These are phyloP conservation scores for Colletotrichum sublineola DNA, from an alignment of 2,329 filamentous ascomycete genomes.

Conservation along the genomic window DNA sequence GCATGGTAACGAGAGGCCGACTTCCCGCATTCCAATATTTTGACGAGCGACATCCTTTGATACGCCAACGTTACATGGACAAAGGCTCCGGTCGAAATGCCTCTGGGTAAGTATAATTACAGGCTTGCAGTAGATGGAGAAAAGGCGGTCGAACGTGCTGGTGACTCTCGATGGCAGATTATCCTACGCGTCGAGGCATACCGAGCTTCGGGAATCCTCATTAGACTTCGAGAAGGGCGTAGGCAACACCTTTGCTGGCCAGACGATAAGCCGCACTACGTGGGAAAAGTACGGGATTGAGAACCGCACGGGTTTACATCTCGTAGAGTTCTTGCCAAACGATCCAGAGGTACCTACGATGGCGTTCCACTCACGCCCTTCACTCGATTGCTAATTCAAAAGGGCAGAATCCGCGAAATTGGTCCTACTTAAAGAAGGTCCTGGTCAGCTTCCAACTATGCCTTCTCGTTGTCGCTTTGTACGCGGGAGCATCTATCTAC, in stretches of 20 bases:
- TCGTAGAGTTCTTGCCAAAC: conserved; percentile 38
- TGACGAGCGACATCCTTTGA: conserved; percentile 30
- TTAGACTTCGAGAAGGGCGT: background rate
- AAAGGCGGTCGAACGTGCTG: background rate
- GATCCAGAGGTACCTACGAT: conserved; percentile 32
- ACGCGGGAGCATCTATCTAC: conserved; percentile 70
- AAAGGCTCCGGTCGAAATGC: background rate
- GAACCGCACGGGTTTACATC: conserved; percentile 9
- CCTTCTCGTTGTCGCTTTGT: conserved; percentile 55
- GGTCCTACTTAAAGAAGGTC: conserved; percentile 69
- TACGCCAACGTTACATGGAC: conserved; percentile 28
- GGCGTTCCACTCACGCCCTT: too few relatives aligned
- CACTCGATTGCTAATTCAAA: background rate
- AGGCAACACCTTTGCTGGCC: conserved; percentile 7
- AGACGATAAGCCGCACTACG: conserved; percentile 19
- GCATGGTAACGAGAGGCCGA: conserved; percentile 21
- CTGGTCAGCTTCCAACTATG: conserved; percentile 71
- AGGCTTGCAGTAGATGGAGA: too few relatives aligned
- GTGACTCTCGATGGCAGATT: background rate
- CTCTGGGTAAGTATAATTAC: background rate
- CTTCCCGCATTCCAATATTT: conserved; percentile 33
- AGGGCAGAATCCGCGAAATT: conserved; percentile 82
- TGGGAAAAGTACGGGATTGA: conserved; percentile 24
- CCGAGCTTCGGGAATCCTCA: background rate
- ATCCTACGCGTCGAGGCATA: conserved; percentile 16